A percentile compares a stretch with the other conserved stretches of the same genome.
These are phyloP conservation scores for Botrytis galanthina DNA, from an alignment of 2,329 filamentous ascomycete genomes.

Conservation along the genomic window DNA sequence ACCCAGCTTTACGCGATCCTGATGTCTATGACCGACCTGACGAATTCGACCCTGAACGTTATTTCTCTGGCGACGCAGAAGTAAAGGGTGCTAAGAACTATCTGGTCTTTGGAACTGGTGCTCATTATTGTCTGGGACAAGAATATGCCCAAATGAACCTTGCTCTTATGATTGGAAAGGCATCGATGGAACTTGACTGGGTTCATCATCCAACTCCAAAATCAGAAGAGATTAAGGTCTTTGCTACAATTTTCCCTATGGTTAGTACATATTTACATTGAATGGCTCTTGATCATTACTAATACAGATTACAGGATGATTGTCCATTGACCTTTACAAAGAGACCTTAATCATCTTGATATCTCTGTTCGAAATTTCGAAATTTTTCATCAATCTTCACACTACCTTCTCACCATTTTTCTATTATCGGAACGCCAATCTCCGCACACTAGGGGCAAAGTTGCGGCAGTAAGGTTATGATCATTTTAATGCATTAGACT, in stretches of 20 bases:
- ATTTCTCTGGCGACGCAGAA: constrained; percentile 83
- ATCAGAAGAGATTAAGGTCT: constrained; percentile 96
- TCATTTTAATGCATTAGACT: constrained; percentile 17
- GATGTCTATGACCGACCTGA: constrained; percentile 91
- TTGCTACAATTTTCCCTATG: constrained; percentile 96
- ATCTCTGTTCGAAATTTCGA: background rate
- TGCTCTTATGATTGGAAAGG: constrained; percentile 86
- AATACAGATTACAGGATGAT: constrained; percentile 18
- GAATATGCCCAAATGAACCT: constrained; percentile 87
- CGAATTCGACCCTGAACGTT: constrained; percentile 84
- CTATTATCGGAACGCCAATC: constrained; percentile 13
- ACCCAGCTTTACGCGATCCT: constrained; percentile 85
- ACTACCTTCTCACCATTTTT: constrained; percentile 9
- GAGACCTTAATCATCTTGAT: constrained; percentile 3
- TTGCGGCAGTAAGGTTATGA: constrained; percentile 15
- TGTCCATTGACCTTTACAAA: constrained; percentile 22
- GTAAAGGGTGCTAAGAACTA: constrained; percentile 86
- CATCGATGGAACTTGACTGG: constrained; percentile 84
- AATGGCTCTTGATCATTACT: background rate
- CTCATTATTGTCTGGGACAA: constrained; percentile 95
- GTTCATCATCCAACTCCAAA: constrained; percentile 77
- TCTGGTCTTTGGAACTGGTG: constrained; percentile 91
- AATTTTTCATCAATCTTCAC: background rate
- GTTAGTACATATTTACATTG: constrained; percentile 49
- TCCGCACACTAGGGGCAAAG: constrained; percentile 13